Conservation (phyloP, 441 rosid genomes). For the Erodium texanum region DNA sequence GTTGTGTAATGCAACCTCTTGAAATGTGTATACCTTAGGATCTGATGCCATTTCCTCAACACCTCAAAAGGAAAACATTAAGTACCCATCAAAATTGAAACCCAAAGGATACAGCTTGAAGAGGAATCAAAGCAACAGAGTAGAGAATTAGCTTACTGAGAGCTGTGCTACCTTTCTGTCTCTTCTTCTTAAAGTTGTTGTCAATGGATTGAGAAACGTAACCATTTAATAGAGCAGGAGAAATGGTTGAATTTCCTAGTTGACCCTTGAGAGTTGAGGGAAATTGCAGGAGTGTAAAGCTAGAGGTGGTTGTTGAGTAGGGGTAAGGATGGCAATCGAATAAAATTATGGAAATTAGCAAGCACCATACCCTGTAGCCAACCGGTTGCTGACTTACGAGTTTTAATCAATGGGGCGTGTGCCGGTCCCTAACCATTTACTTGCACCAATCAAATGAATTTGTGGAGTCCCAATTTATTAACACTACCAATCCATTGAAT, state of each 20-base stretch:
- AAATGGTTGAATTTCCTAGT: neutral
- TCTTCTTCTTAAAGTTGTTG: neutral
- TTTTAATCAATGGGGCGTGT: too few relatives aligned
- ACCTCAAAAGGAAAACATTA: too few relatives aligned
- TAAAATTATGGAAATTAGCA: neutral
- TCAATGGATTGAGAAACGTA: neutral
- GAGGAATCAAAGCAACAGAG: neutral
- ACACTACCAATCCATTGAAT: too few relatives aligned
- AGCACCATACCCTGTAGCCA: too few relatives aligned
- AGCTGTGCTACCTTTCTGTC: neutral
- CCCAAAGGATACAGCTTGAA: too few relatives aligned
- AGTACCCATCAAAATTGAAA: too few relatives aligned
- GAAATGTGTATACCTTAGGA: constrained; percentile 42
- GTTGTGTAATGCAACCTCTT: constrained; percentile 71
- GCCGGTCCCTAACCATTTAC: too few relatives aligned
- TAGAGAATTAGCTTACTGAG: neutral
- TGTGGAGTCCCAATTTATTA: too few relatives aligned
- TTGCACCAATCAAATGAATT: too few relatives aligned
- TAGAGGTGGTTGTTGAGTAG: neutral
- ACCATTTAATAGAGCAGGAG: neutral
- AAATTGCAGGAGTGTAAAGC: neutral
- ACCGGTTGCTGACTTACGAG: too few relatives aligned
- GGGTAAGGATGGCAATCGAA: neutral
- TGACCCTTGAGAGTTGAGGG: neutral
- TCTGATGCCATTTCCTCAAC: constrained; percentile 26